Evolutionary conservation across 2,329 filamentous ascomycete species (phyloP).

Genomic region (Erysiphe pisi): DNA sequence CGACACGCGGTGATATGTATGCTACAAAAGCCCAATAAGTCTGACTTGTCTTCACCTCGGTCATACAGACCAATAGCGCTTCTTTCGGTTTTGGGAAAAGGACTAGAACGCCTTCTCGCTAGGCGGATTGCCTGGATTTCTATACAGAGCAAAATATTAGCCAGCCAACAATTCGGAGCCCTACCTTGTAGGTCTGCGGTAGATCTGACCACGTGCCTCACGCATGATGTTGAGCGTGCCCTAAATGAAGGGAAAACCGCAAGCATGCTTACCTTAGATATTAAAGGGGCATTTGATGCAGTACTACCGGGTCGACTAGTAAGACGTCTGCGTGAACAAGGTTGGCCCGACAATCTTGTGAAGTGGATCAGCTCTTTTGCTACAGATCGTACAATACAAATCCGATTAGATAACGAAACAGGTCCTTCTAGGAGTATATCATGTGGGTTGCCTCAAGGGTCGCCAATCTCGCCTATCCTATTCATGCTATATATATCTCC

Average conservation of each 20-base stretch:
- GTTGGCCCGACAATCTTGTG: background rate
- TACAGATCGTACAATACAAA: background rate
- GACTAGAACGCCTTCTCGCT: background rate
- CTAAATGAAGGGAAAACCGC: background rate
- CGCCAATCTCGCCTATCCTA: background rate
- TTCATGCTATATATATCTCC: background rate
- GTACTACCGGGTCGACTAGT: background rate
- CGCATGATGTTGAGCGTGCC: background rate
- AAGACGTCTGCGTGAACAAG: background rate
- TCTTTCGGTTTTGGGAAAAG: conserved; percentile 8
- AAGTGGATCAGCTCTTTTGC: background rate
- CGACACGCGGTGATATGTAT: background rate
- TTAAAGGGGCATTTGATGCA: background rate
- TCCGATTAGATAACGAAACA: background rate
- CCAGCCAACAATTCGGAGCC: background rate
- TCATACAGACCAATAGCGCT: conserved; percentile 8
- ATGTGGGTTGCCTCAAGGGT: background rate
- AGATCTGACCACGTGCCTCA: background rate
- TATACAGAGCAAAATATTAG: background rate
- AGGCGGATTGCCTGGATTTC: background rate
- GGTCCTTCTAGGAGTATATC: background rate
- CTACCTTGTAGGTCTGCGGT: background rate
- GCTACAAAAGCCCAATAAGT: background rate
- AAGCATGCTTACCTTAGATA: background rate
- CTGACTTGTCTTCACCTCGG: background rate